Conservation (phyloP, 352 stramenopile genomes). For the Phytophthora foliorum region DNA sequence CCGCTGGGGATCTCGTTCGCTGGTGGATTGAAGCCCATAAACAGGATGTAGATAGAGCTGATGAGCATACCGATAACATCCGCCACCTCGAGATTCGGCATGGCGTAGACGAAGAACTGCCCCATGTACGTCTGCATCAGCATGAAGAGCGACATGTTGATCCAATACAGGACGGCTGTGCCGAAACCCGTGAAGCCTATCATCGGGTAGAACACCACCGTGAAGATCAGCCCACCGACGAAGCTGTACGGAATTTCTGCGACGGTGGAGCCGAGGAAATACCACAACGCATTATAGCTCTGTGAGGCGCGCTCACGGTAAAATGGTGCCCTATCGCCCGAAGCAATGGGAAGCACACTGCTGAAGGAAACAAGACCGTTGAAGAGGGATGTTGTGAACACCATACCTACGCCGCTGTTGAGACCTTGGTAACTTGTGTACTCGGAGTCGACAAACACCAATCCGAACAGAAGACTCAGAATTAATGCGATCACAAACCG, state of each 20-base stretch:
- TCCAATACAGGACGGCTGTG: slow-evolving; percentile 54
- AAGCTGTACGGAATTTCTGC: slow-evolving; percentile 77
- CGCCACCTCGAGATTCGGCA: slow-evolving; percentile 45
- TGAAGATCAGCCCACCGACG: slow-evolving; percentile 48
- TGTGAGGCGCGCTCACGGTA: slow-evolving; percentile 74
- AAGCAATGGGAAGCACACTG: slow-evolving; percentile 73
- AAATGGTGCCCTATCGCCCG: slow-evolving; percentile 73
- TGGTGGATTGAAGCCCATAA: slow-evolving; percentile 61
- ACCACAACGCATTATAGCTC: slow-evolving; percentile 78
- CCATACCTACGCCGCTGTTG: slow-evolving; percentile 70
- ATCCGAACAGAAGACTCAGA: slow-evolving; percentile 68
- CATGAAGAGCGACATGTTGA: slow-evolving; percentile 51
- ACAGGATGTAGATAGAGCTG: slow-evolving; percentile 61
- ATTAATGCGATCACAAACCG: slow-evolving; percentile 67
- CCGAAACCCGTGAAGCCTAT: slow-evolving; percentile 49
- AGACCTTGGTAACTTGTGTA: slow-evolving; percentile 50
- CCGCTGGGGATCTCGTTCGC: slow-evolving; percentile 48
- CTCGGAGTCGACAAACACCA: slow-evolving; percentile 68
- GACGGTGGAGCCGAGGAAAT: slow-evolving; percentile 52
- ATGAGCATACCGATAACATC: slow-evolving; percentile 43
- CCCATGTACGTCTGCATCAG: slow-evolving; percentile 57
- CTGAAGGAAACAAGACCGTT: slow-evolving; percentile 76
- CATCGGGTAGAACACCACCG: slow-evolving; percentile 54
- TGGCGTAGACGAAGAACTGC: slow-evolving; percentile 46
- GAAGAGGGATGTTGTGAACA: slow-evolving; percentile 87